Evolutionary conservation across 1,284 basidiomycete genomes (phyloP), one percentile per base, ranked within the genome.

Genomic region (Rugosomyces carneus): DNA sequence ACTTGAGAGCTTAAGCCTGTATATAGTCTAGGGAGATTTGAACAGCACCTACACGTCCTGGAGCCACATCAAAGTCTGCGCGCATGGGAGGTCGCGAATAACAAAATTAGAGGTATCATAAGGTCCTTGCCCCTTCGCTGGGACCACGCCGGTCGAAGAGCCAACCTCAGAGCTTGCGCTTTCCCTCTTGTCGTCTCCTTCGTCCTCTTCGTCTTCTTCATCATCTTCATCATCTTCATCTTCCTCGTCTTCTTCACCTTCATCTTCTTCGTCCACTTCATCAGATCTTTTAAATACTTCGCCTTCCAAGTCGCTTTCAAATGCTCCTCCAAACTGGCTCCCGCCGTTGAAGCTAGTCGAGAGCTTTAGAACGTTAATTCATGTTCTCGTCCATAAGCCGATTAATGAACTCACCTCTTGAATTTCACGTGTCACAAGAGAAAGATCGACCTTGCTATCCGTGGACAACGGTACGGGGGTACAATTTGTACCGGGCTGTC

Each of bases 1-100:
- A 3, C 66, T 69, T 29, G 3, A 7, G 41, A 32, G 39, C 34
- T 5, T 20, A 13, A 37, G 10, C 10, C 13, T 27, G 13, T 18
- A 15, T n/a, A 23, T 23, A 23, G 26, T n/a, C 37, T n/a, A 29
- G 27, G 13, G 21, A 24, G 19, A 19, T 2, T 15, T n/a, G 5
- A 16, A 19, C n/a, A 5, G 5, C 21, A 57, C 68, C 58, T 47
- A 70, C 68, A 60, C 51, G 42, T 66, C 66, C n/a, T 65, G 56
- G 8, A 73, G 52, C 71, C 70, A 75, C 26, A 60, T 59, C 51
- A 75, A 52, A 19, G 70, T 65, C 20, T 61, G 48, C 7, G 62
- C 60, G 47, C 68, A 70, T 31, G 51, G 49, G 36, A 56, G 36
- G 19, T 50, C 40, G 29, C 32, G 27, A 26, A 52, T 44, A 6